phyloP scores from a whole-genome alignment of 768 basidiomycete species.

The Harrya chromipes region DNA sequence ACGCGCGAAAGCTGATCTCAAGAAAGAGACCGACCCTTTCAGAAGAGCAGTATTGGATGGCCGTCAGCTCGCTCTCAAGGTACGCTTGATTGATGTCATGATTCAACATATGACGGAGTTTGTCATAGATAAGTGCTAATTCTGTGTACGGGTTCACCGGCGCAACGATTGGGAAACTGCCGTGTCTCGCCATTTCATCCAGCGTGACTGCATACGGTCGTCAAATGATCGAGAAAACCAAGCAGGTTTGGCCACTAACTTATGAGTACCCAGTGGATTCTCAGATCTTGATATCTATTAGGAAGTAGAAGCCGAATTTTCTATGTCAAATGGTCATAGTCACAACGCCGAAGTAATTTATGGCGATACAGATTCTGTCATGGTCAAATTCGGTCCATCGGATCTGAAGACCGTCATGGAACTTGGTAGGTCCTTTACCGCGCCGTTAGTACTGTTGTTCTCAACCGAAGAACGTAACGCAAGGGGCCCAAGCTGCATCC shows the following conservation, averaged over 20 bases:
- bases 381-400: slow-evolving; percentile 93
- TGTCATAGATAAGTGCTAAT: slow-evolving; percentile 88
- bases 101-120: slow-evolving; percentile 1
- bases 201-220: slow-evolving; percentile 95
- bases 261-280: not conserved
- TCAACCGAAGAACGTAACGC: not conserved
- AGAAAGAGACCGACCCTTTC: slow-evolving; percentile 96
- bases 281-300: slow-evolving; percentile 1
- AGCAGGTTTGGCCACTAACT: slow-evolving; percentile 49
- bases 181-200: slow-evolving; percentile 94
- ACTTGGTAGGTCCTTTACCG: slow-evolving; percentile 55
- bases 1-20: slow-evolving; percentile 91
- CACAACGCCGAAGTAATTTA: slow-evolving; percentile 95
- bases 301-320: slow-evolving; percentile 91
- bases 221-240: slow-evolving; percentile 98
- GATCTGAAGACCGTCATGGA: slow-evolving; percentile 88
- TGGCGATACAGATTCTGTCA: slow-evolving; percentile 98
- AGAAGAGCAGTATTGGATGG: slow-evolving; percentile 97
- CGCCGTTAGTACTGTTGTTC: not conserved
- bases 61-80: slow-evolving; percentile 94
- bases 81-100: slow-evolving; percentile 23
- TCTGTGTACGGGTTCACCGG: slow-evolving; percentile 99
- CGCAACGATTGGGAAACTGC: slow-evolving; percentile 94
- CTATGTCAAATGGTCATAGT: slow-evolving; percentile 75
- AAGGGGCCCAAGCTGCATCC: slow-evolving; percentile 92